These are phyloP conservation scores for Tirmania nivea DNA, from an alignment of 495 filamentous ascomycete species.

Conservation along the genomic window DNA sequence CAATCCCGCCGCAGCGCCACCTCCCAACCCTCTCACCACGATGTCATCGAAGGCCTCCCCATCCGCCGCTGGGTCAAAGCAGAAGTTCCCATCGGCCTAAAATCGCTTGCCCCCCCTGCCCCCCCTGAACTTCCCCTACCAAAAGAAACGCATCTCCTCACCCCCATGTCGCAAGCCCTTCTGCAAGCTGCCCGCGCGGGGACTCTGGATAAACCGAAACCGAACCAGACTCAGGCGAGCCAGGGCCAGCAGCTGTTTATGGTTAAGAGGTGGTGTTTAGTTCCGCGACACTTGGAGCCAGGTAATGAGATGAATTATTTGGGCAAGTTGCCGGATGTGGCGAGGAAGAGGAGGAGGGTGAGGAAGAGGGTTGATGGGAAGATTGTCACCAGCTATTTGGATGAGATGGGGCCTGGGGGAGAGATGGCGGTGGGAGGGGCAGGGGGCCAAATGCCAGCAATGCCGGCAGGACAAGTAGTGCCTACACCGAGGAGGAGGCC, in stretches of 20 bases:
- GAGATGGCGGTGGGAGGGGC: constrained; percentile 35
- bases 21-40: constrained; percentile 45
- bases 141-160: constrained; percentile 61
- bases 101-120: constrained; percentile 25
- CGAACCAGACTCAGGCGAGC: constrained; percentile 21
- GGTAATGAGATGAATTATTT: constrained; percentile 56
- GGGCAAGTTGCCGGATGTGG: constrained; percentile 62
- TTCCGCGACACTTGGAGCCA: constrained; percentile 50
- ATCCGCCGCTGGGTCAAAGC: constrained; percentile 75
- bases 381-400: constrained; percentile 20
- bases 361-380: neutral
- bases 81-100: constrained; percentile 36
- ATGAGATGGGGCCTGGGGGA: constrained; percentile 22
- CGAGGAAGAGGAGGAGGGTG: neutral
- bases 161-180: constrained; percentile 60
- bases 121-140: constrained; percentile 52
- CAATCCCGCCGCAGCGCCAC: constrained; percentile 39
- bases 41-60: constrained; percentile 86
- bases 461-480: constrained; percentile 26
- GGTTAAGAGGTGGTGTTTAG: constrained; percentile 53
- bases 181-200: constrained; percentile 62
- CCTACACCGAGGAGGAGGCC: constrained; percentile 44
- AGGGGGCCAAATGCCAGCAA: constrained; percentile 37
- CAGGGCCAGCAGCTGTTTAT: constrained; percentile 37
- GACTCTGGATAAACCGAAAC: constrained; percentile 35